Conservation (phyloP, 129 eudicot genomes). For the Silybum marianum region DNA sequence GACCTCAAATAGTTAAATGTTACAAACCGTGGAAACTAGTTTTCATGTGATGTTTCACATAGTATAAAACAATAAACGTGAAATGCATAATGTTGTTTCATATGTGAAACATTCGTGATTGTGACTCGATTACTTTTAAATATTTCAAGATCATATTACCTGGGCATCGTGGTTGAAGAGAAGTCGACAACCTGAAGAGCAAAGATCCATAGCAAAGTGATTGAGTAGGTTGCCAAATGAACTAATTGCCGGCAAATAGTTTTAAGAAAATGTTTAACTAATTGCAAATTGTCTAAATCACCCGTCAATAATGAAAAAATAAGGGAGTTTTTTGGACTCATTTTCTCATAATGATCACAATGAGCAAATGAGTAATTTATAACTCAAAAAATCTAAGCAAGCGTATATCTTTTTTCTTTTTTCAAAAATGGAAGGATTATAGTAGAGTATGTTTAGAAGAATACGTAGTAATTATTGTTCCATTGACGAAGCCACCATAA, state of each 20-base stretch:
- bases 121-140: not conserved
- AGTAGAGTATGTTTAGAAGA: slow-evolving; percentile 18
- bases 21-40: not conserved
- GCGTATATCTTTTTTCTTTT: not conserved
- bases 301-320: not conserved
- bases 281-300: not conserved
- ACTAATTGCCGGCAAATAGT: not conserved
- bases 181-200: slow-evolving; percentile 70
- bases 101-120: not conserved
- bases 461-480: slow-evolving; percentile 75
- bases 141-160: slow-evolving; percentile 43
- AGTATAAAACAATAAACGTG: too few species aligned
- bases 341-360: not conserved
- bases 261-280: not conserved
- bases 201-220: slow-evolving; percentile 15
- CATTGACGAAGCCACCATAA: slow-evolving; percentile 85
- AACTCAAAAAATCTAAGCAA: not conserved
- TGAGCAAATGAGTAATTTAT: not conserved
- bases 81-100: not conserved
- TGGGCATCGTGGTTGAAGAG: slow-evolving; percentile 97
- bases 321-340: not conserved
- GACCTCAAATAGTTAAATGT: too few species aligned
- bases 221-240: not conserved
- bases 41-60: not conserved
- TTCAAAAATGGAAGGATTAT: not conserved